Conservation (phyloP, 768 basidiomycete species). For the Amanita inopinata region DNA sequence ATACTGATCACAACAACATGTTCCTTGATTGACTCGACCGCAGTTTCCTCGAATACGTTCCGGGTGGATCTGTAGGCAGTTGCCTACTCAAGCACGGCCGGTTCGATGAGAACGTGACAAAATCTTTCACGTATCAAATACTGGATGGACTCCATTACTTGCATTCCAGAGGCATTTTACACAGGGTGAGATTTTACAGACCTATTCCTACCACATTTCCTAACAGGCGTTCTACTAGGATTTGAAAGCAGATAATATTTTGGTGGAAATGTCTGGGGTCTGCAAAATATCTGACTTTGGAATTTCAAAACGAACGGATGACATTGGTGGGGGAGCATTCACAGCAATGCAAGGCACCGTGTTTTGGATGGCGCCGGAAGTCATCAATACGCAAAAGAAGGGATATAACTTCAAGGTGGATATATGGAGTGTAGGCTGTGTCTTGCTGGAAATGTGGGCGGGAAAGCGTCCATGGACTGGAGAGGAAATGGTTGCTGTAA, state of each 20-base stretch:
- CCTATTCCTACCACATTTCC: not conserved
- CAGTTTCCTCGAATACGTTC: conserved; percentile 98
- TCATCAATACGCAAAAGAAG: conserved; percentile 76
- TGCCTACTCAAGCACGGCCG: conserved; percentile 87
- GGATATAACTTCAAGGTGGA: conserved; percentile 97
- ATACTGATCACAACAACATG: not conserved
- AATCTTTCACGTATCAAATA: conserved; percentile 89
- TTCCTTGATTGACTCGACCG: not conserved
- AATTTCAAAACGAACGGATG: conserved; percentile 92
- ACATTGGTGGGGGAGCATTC: conserved; percentile 71
- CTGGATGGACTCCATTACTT: conserved; percentile 87
- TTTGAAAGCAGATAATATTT: conserved; percentile 95
- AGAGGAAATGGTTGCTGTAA: conserved; percentile 83
- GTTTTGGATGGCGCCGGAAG: conserved; percentile 99
- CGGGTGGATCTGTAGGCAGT: conserved; percentile 91
- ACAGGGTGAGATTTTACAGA: conserved; percentile 49
- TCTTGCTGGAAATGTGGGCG: conserved; percentile 98
- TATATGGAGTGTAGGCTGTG: conserved; percentile 98
- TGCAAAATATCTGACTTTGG: conserved; percentile 99
- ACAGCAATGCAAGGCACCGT: conserved; percentile 97
- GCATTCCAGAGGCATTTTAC: conserved; percentile 85
- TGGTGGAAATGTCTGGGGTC: conserved; percentile 83
- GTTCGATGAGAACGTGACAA: conserved; percentile 87
- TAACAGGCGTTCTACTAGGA: conserved; percentile 41
- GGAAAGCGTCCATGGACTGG: conserved; percentile 93